phyloP scores from a whole-genome alignment of 108 stramenopile genomes.

The Heterococcus sp. region DNA sequence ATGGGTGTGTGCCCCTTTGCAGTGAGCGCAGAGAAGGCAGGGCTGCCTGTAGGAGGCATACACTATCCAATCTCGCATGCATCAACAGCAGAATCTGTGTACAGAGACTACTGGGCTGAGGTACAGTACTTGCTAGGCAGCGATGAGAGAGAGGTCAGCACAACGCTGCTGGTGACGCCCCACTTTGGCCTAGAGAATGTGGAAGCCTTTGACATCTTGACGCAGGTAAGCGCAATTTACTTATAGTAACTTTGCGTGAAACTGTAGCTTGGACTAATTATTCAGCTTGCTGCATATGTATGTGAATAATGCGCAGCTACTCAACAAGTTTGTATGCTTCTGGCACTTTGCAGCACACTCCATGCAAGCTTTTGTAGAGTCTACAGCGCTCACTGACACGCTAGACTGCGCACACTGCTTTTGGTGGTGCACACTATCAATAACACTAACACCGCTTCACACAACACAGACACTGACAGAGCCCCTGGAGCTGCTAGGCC shows the following conservation, averaged over 20 bases:
- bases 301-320: no score
- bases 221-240: conserved; percentile 42
- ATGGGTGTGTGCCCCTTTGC: conserved; percentile 94
- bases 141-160: conserved; percentile 68
- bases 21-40: conserved; percentile 67
- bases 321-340: no score
- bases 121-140: conserved; percentile 29
- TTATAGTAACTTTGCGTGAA: no score
- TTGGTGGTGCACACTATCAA: no score
- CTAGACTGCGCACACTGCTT: no score
- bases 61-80: conserved; percentile 73
- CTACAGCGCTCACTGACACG: no score
- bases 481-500: conserved; percentile 69
- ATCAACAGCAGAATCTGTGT: conserved; percentile 77
- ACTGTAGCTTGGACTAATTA: no score
- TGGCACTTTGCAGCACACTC: no score
- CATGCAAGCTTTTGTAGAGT: no score
- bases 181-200: conserved; percentile 79
- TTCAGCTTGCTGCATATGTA: no score
- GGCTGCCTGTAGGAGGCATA: conserved; percentile 82
- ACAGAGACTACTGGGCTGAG: conserved; percentile 74
- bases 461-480: conserved; percentile 68
- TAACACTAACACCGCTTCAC: not conserved
- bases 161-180: conserved; percentile 78
- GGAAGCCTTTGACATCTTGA: conserved; percentile 84